Base-by-base conservation (phyloP, 106 monocot species). In the Hemerocallis citrina region DNA sequence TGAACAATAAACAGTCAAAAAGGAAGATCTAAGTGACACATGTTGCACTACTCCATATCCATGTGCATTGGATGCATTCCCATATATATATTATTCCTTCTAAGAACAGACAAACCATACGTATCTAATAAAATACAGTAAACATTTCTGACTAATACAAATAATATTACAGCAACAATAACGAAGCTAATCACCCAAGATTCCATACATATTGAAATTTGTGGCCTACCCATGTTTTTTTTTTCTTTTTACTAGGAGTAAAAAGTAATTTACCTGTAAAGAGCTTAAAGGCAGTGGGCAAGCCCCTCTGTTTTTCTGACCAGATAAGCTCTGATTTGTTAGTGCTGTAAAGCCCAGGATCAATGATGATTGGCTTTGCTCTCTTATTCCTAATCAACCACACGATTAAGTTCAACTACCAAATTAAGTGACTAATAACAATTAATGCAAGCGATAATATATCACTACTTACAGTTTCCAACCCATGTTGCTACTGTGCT, bases 271-370 rank as follows among this genome's bases (percentile, higher is more conserved):
- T n/a, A 87, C 93, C 93, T 80, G 93, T 93, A 52, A 71, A 93
- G 48, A 93, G 85, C 75, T 89, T 93, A 77, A 93, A 93, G 52
- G 93, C 79, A 49, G 85, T 65, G 17, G 93, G 89, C 14, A 77
- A 62, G 34, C 24, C 68, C 62, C 93, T 82, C 63, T 85, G 72
- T 45, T 73, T 55, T 22, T 66, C 27, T 33, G 72, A 40, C 82
- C 93, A 80, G 34, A 93, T 68, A 42, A 93, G 63, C 49, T 93
- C 89, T 52, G 93, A 85, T 73, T 85, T 85, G 72, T 89, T 89
- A 32, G 45, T 57, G 28, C 72, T 77, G 25, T 79, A 64, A 16
- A 93, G 71, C 36, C 72, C 89, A 23, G 89, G 79, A 34, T 93
- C 93, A 12, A 93, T 37, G 22, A 93, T 71, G 44, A 85, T 58